Percentiles rank a stretch among this genome's conserved stretches.
phyloP scores from a whole-genome alignment of 2,329 filamentous ascomycete genomes.

The Byssothecium circinans region DNA sequence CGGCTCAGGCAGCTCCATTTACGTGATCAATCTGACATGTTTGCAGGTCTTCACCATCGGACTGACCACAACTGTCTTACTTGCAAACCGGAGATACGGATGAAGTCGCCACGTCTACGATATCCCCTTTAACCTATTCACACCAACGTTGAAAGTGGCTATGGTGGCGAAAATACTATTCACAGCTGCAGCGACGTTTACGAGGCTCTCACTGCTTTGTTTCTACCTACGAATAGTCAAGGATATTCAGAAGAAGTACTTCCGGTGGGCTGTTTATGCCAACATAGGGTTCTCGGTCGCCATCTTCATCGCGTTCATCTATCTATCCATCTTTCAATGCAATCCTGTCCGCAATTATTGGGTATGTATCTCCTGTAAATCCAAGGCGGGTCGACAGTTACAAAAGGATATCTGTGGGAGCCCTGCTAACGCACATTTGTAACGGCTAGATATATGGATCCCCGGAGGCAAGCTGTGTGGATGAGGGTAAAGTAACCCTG shows the following conservation, averaged over 20 bases:
- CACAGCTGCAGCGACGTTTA: conserved; percentile 47
- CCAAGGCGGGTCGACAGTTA: too few relatives aligned
- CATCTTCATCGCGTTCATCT: conserved; percentile 44
- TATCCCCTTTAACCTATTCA: conserved; percentile 33
- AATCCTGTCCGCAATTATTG: conserved; percentile 49
- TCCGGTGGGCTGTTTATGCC: conserved; percentile 44
- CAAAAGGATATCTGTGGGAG: too few relatives aligned
- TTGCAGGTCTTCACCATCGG: conserved; percentile 42
- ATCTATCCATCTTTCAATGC: conserved; percentile 44
- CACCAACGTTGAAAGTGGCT: conserved; percentile 39
- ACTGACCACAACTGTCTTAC: conserved; percentile 43
- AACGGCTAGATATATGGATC: conserved; percentile 25
- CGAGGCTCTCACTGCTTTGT: conserved; percentile 47
- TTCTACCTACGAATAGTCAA: conserved; percentile 51
- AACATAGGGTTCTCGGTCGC: conserved; percentile 42
- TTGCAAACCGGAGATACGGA: conserved; percentile 46
- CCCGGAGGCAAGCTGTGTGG: conserved; percentile 37
- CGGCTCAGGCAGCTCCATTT: conserved; percentile 1
- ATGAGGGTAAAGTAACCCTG: conserved; percentile 47
- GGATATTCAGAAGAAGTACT: conserved; percentile 45
- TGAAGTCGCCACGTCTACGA: conserved; percentile 51
- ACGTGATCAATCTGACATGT: conserved; percentile 6
- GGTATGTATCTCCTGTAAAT: conserved; percentile 15
- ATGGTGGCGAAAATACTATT: conserved; percentile 49
- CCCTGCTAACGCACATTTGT: too few relatives aligned